Evolutionary conservation across 2,329 filamentous ascomycete species (phyloP).

Genomic region (Polychaeton citri): DNA sequence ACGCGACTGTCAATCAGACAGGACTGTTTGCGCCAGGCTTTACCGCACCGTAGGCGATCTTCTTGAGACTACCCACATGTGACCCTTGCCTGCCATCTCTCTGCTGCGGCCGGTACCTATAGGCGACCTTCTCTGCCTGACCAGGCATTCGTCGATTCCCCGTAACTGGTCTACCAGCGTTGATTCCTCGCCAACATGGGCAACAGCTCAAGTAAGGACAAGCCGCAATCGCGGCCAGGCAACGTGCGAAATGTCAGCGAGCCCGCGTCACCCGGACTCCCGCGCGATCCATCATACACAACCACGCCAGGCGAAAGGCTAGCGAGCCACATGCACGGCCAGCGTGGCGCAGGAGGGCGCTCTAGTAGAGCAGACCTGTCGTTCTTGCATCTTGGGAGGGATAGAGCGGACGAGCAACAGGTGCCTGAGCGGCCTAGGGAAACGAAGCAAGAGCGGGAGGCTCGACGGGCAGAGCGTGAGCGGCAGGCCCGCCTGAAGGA

Average conservation of each 20-base stretch:
- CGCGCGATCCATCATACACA: conserved; percentile 5
- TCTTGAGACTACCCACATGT: no score
- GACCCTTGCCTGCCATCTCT: no score
- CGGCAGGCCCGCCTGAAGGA: conserved; percentile 63
- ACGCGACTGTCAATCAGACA: no score
- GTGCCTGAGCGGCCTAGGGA: conserved; percentile 53
- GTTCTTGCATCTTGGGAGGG: conserved; percentile 42
- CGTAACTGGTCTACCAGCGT: no score
- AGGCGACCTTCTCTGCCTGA: no score
- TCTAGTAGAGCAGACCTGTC: conserved; percentile 45
- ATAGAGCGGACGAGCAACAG: conserved; percentile 36
- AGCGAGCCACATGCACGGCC: conserved; percentile 27
- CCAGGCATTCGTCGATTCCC: no score
- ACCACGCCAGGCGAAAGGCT: conserved; percentile 13
- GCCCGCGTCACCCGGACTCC: conserved; percentile 13
- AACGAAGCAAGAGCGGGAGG: conserved; percentile 83
- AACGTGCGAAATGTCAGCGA: conserved; percentile 20
- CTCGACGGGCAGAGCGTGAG: conserved; percentile 71
- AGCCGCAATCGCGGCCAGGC: conserved; percentile 22
- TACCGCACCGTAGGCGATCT: no score
- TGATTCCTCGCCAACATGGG: no score
- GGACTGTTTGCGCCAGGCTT: no score
- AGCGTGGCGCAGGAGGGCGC: conserved; percentile 31
- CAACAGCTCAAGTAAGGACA: conserved; percentile 36
- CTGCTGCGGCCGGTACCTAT: no score